Evolutionary conservation across 495 filamentous ascomycete genomes (phyloP).

Genomic region (Podospora pseudopauciseta): DNA sequence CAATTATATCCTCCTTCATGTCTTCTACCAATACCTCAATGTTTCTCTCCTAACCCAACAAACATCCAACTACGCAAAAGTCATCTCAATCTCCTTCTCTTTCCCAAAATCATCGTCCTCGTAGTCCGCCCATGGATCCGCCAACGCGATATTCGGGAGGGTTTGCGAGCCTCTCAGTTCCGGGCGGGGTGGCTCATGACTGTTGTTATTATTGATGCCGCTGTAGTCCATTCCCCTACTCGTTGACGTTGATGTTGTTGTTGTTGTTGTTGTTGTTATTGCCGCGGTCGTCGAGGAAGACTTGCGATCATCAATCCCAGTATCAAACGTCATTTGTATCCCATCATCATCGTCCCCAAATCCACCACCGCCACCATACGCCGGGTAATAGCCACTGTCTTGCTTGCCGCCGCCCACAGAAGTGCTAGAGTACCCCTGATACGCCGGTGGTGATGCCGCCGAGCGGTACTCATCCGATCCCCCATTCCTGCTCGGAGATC

Average conservation of each 20-base stretch:
- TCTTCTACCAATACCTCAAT: neutral
- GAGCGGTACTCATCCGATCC: neutral
- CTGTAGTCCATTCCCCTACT: constrained; percentile 22
- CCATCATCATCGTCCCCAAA: constrained; percentile 32
- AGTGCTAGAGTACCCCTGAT: constrained; percentile 25
- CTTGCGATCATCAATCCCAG: constrained; percentile 46
- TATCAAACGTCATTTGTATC: constrained; percentile 73
- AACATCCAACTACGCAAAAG: constrained; percentile 57
- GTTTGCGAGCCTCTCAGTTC: constrained; percentile 40
- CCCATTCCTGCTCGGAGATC: neutral
- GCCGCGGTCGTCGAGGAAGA: constrained; percentile 20
- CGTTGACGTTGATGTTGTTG: constrained; percentile 31
- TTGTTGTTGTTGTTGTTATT: constrained; percentile 13
- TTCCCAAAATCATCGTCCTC: constrained; percentile 70
- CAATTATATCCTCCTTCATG: neutral
- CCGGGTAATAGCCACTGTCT: constrained; percentile 10
- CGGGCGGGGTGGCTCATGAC: constrained; percentile 33
- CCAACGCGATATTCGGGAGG: constrained; percentile 44
- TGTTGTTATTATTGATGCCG: constrained; percentile 12
- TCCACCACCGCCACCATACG: constrained; percentile 17
- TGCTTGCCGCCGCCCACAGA: constrained; percentile 15
- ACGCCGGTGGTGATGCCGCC: neutral
- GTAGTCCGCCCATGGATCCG: constrained; percentile 83
- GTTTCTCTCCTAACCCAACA: neutral
- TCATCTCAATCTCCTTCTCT: constrained; percentile 69